Percentiles rank a stretch among this genome's conserved stretches.
Evolutionary conservation across 2,329 filamentous ascomycete species (phyloP).

Genomic region (Colletotrichum simmondsii): DNA sequence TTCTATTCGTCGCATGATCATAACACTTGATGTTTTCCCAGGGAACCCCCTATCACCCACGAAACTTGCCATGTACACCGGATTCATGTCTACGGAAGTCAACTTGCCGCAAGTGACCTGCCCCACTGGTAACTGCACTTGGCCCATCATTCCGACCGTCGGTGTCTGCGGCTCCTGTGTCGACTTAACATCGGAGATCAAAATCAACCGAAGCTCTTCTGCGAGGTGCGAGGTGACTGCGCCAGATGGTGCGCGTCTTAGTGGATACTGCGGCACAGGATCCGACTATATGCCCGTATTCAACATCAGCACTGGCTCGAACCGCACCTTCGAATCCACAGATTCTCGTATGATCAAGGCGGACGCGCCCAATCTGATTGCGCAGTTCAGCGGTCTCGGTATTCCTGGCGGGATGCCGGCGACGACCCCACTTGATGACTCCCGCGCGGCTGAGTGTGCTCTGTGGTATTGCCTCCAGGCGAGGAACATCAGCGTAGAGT

Average conservation of each 20-base stretch:
- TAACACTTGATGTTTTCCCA: neutral
- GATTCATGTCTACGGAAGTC: conserved; percentile 44
- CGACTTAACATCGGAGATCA: conserved; percentile 14
- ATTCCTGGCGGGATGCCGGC: neutral
- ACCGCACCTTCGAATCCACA: neutral
- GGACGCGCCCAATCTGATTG: conserved; percentile 15
- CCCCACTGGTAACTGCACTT: conserved; percentile 46
- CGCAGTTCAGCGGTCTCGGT: conserved; percentile 4
- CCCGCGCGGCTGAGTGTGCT: conserved; percentile 42
- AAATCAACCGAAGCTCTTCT: neutral
- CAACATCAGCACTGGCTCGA: neutral
- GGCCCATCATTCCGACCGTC: conserved; percentile 47
- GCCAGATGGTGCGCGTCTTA: neutral
- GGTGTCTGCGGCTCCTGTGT: conserved; percentile 46
- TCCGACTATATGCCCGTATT: neutral
- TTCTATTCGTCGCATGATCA: neutral
- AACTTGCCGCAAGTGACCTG: conserved; percentile 41
- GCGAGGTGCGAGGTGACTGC: neutral
- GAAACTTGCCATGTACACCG: conserved; percentile 49
- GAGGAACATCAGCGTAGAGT: conserved; percentile 40
- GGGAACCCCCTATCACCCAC: conserved; percentile 33
- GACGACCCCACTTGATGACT: conserved; percentile 14
- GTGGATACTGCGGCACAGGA: neutral
- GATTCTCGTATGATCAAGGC: neutral
- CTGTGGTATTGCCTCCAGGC: conserved; percentile 50